These are phyloP conservation scores for Zancudomyces culisetae DNA, from an alignment of 371 early-diverging fungal genomes.

Conservation along the genomic window DNA sequence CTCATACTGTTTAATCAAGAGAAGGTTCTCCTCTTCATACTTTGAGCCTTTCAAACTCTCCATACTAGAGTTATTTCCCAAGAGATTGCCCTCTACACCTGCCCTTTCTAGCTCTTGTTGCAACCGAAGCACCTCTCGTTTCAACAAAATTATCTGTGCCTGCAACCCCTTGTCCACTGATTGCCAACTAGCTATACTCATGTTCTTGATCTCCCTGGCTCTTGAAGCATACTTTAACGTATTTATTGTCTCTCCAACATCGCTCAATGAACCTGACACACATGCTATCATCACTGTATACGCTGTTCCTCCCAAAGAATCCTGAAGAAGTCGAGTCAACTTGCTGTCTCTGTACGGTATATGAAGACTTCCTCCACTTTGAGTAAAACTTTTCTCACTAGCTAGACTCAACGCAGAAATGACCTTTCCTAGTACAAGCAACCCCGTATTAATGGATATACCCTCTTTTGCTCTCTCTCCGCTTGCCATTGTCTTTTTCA, in stretches of 20 bases:
- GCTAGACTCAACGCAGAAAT: slow-evolving; percentile 95
- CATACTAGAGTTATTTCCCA: background rate
- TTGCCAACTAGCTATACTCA: slow-evolving; percentile 16
- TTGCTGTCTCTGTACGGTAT: slow-evolving; percentile 97
- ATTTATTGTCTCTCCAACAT: slow-evolving; percentile 61
- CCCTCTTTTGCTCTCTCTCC: slow-evolving; percentile 94
- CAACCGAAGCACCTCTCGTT: slow-evolving; percentile 35
- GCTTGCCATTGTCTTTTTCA: slow-evolving; percentile 86
- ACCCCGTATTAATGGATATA: slow-evolving; percentile 94
- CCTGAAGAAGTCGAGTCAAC: slow-evolving; percentile 89
- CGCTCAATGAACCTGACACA: slow-evolving; percentile 39
- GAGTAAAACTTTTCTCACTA: slow-evolving; percentile 30
- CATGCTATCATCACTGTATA: slow-evolving; percentile 71
- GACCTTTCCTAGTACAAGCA: slow-evolving; percentile 96
- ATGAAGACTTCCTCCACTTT: slow-evolving; percentile 5
- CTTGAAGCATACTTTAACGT: slow-evolving; percentile 78
- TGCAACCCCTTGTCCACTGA: slow-evolving; percentile 35
- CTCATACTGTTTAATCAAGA: background rate
- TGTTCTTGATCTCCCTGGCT: slow-evolving; percentile 53
- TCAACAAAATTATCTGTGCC: slow-evolving; percentile 47
- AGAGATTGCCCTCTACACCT: background rate
- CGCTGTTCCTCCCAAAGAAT: slow-evolving; percentile 89
- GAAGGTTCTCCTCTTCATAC: background rate
- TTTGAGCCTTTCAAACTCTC: background rate
- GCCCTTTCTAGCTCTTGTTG: slow-evolving; percentile 7